Evolutionary conservation across 1,284 basidiomycete species (phyloP).

Genomic region (Xanthoconium separans): DNA sequence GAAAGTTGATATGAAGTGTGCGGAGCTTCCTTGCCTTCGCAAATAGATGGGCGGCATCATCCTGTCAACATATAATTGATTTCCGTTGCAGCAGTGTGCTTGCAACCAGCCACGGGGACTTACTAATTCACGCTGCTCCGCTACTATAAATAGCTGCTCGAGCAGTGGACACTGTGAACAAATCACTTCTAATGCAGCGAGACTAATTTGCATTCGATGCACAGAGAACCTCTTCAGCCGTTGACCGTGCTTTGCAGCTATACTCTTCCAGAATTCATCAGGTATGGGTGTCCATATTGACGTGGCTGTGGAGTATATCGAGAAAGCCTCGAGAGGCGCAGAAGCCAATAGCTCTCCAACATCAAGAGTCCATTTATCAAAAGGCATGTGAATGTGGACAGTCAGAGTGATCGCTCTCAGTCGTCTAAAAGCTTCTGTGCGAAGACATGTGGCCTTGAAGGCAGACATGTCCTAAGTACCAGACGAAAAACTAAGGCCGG

Average conservation of each 20-base stretch:
- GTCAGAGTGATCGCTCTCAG: slow-evolving; percentile 62
- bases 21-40: slow-evolving; percentile 32
- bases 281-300: slow-evolving; percentile 39
- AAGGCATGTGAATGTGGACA: slow-evolving; percentile 37
- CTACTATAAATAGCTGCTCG: slow-evolving; percentile 60
- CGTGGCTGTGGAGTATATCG: slow-evolving; percentile 56
- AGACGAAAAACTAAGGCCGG: slow-evolving; percentile 1
- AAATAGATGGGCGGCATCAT: slow-evolving; percentile 36
- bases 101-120: slow-evolving; percentile 14
- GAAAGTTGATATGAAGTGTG: slow-evolving; percentile 34
- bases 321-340: slow-evolving; percentile 55
- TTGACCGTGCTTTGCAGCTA: slow-evolving; percentile 50
- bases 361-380: slow-evolving; percentile 43
- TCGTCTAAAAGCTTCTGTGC: slow-evolving; percentile 37
- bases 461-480: slow-evolving; percentile 47
- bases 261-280: slow-evolving; percentile 48
- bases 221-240: slow-evolving; percentile 60
- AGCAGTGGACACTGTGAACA: slow-evolving; percentile 52
- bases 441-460: slow-evolving; percentile 43
- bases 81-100: background rate
- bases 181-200: slow-evolving; percentile 50
- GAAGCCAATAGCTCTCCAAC: slow-evolving; percentile 45
- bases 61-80: slow-evolving; percentile 34
- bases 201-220: slow-evolving; percentile 56
- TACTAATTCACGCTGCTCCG: slow-evolving; percentile 49